phyloP scores from a whole-genome alignment of 2,329 filamentous ascomycete genomes.

The Tolypocladium inflatum region DNA sequence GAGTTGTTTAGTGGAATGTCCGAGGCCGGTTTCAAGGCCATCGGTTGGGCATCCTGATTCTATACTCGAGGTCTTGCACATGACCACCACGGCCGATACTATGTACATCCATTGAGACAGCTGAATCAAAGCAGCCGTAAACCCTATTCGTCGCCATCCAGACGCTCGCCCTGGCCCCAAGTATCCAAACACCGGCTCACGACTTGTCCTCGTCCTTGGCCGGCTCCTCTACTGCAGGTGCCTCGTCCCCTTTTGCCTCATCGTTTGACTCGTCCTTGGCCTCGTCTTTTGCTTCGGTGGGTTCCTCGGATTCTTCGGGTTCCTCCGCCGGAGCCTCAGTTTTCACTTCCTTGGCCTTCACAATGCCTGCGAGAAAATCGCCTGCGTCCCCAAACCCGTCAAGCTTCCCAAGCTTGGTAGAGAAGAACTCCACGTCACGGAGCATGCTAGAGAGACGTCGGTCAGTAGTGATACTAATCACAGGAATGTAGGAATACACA shows the following conservation, averaged over 20 bases:
- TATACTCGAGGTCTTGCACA: not conserved
- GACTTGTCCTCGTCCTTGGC: not conserved
- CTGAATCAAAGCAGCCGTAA: not conserved
- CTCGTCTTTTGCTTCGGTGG: not conserved
- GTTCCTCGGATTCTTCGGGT: not conserved
- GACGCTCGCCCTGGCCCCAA: not conserved
- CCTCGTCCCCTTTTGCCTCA: conserved; percentile 5
- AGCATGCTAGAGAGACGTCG: conserved; percentile 49
- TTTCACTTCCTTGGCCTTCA: conserved; percentile 47
- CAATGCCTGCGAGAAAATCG: conserved; percentile 55
- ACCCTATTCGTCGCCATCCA: not conserved
- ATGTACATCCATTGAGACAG: not conserved
- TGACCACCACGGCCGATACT: not conserved
- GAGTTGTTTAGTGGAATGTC: not conserved
- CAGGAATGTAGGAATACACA: conserved; percentile 22
- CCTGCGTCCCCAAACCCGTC: conserved; percentile 71
- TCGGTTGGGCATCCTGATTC: not conserved
- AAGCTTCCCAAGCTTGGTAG: conserved; percentile 61
- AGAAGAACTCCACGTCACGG: conserved; percentile 65
- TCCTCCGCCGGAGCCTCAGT: conserved; percentile 8
- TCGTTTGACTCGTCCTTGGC: conserved; percentile 7
- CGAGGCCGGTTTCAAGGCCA: not conserved
- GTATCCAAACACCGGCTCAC: not conserved
- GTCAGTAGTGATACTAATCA: not conserved
- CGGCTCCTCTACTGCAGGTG: not conserved